Base-by-base conservation (phyloP, 2,329 filamentous ascomycete genomes). In the Alternaria atra region DNA sequence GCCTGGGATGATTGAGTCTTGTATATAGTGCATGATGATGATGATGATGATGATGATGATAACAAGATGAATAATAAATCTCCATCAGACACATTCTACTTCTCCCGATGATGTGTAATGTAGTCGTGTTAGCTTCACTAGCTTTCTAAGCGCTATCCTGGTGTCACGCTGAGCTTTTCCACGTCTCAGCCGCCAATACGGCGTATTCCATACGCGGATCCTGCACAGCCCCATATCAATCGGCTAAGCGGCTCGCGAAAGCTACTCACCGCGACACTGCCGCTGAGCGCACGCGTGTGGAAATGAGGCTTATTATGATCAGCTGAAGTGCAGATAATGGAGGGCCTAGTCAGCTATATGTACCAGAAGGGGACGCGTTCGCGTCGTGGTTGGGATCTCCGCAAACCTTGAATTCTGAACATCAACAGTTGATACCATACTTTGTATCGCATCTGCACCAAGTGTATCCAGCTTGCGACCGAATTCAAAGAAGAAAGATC, bases 251-350 rank as follows among this genome's bases (percentile, higher is more conserved):
- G 56, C 52, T 50, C n/a, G 29, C 57, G 57, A 51, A 46, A 25
- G 52, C 43, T 37, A 3, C 32, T 50, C 20, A 50, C 46, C 32
- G 46, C 52, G 29, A 43, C 43, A 44, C 30, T 37, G 57, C 52
- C 35, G 56, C 56, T 59, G 51, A 59, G 39, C 20, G 51, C 37
- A 35, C 37, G 57, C 35, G 35, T 55, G 56, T 53, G 43, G 52
- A 47, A 59, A 55, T 55, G 51, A 32, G 51, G 56, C 56, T 59
- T 59, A 43, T 59, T 23, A 12, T 13, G 35, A 59, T 59, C 57
- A 59, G 52, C 57, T 59, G 57, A 44, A 50, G 37, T 34, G 30
- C 52, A 55, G 17, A 55, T 50, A 46, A 37, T 39, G 42, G 34
- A 30, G 39, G 17, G 39, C 51, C 27, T 43, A 17, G n/a, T 23